Evolutionary conservation across 495 filamentous ascomycete species (phyloP), one percentile per base, ranked within the genome.

Genomic region (Emericellopsis terricola): DNA sequence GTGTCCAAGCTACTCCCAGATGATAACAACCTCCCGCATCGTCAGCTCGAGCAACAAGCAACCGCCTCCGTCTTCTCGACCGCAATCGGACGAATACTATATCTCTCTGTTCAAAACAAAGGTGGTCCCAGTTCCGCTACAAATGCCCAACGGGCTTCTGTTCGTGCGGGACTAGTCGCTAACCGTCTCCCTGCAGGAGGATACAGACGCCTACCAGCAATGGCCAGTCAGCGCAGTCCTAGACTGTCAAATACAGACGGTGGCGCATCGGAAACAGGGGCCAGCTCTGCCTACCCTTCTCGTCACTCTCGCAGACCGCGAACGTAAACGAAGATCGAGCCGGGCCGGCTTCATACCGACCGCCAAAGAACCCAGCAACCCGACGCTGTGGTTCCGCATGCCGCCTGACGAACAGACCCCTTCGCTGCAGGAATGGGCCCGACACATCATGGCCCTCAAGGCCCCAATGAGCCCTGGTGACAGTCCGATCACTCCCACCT

Each of bases 311-410:
- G 48, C 57, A 16, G 65, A 71, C 31, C 68, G 68, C 38, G 44
- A 62, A 36, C 59, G 65, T 23, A 71, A 69, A 43, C 59, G 67
- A 16, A 56, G 67, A 37, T 71, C 67, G 38, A 71, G 67, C 38
- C 54, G 67, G 32, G 64, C 67, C 5, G 56, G 57, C n/a, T 59
- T 59, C 8, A 43, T 71, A 13, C 56, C 52, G 14, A 41, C 56
- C 4, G 45, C 46, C 23, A 64, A 55, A 41, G 62, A 64, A 8
- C 45, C 51, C 1, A 43, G 50, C 15, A 55, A 60, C 4, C 50
- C 48, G 3, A 56, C 51, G 3, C 39, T 66, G 3, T 53, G 53
- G 46, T 63, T 66, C 33, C 57, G 59, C 14, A 28, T 44, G 0
- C 31, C 31, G 7, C 41, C 49, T 15, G 59, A 51, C n/a, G 58